Evolutionary conservation across 768 basidiomycete species (phyloP).

Genomic region (Mycena floridula): DNA sequence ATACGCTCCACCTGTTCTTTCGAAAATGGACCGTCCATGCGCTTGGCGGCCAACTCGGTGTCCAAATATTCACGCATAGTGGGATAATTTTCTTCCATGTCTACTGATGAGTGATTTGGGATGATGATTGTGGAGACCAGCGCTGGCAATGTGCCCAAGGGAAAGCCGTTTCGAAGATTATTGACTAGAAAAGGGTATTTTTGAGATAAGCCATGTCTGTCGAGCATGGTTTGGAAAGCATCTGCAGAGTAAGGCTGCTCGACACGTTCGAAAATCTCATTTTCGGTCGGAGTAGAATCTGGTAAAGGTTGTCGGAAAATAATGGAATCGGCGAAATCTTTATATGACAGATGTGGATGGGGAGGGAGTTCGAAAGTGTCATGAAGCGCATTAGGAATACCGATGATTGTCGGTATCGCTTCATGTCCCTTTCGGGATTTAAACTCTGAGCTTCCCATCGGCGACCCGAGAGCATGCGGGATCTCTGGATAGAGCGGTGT

Average conservation of each 20-base stretch:
- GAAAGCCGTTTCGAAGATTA: conserved; percentile 26
- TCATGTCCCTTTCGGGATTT: neutral
- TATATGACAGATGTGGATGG: neutral
- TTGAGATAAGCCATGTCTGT: conserved; percentile 13
- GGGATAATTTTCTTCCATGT: neutral
- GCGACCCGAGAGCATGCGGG: no score
- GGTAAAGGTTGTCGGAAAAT: conserved; percentile 6
- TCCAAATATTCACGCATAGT: conserved; percentile 6
- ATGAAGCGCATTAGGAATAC: neutral
- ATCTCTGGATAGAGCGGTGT: neutral
- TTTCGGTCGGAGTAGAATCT: conserved; percentile 2
- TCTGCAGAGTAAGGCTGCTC: conserved; percentile 23
- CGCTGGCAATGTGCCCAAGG: conserved; percentile 23
- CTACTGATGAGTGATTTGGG: conserved; percentile 9
- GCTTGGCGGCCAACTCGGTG: conserved; percentile 7
- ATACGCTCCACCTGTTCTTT: conserved; percentile 6
- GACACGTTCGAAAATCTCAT: conserved; percentile 17
- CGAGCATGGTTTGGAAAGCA: conserved; percentile 18
- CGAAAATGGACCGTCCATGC: conserved; percentile 12
- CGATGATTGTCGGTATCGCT: neutral
- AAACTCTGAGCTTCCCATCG: neutral
- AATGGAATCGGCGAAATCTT: conserved; percentile 13
- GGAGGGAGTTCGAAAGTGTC: neutral
- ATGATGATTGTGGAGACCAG: conserved; percentile 5
- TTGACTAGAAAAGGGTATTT: conserved; percentile 22